A percentile compares a stretch with the other conserved stretches of the same genome.
phyloP scores from a whole-genome alignment of 2,329 filamentous ascomycete genomes.

The Colletotrichum paranaense region DNA sequence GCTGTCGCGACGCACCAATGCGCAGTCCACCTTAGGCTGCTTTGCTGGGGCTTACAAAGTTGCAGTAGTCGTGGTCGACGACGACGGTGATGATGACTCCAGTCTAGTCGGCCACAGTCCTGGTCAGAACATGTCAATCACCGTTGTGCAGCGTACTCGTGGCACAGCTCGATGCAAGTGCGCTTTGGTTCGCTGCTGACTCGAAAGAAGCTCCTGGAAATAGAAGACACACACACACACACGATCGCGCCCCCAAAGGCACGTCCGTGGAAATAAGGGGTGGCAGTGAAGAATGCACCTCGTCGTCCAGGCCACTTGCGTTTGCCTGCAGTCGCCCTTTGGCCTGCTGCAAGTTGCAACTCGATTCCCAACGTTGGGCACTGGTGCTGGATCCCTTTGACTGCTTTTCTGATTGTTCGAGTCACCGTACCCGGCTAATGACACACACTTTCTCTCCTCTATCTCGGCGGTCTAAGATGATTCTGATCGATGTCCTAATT shows the following conservation, averaged over 20 bases:
- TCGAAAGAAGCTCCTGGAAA: conserved; percentile 11
- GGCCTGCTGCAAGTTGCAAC: neutral
- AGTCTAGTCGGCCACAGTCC: neutral
- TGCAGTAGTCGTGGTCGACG: neutral
- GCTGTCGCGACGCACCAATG: conserved; percentile 22
- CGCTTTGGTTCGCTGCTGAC: conserved; percentile 21
- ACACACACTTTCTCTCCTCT: conserved; percentile 14
- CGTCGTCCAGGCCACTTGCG: conserved; percentile 4
- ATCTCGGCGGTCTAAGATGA: neutral
- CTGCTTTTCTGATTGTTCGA: conserved; percentile 25
- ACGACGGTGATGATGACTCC: neutral
- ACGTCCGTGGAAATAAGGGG: conserved; percentile 12
- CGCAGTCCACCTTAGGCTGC: neutral
- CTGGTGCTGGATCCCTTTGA: conserved; percentile 4
- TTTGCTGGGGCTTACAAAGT: neutral
- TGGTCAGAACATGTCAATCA: conserved; percentile 11
- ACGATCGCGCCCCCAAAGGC: neutral
- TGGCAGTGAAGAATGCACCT: conserved; percentile 16
- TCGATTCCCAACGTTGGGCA: neutral
- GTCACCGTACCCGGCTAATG: neutral
- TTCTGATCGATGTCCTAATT: neutral
- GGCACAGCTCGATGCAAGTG: neutral
- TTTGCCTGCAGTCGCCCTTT: neutral
- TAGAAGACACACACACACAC: neutral
- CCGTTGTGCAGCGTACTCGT: neutral